Evolutionary conservation across 2,329 filamentous ascomycete genomes (phyloP).

Genomic region (Neopestalotiopsis clavispora): DNA sequence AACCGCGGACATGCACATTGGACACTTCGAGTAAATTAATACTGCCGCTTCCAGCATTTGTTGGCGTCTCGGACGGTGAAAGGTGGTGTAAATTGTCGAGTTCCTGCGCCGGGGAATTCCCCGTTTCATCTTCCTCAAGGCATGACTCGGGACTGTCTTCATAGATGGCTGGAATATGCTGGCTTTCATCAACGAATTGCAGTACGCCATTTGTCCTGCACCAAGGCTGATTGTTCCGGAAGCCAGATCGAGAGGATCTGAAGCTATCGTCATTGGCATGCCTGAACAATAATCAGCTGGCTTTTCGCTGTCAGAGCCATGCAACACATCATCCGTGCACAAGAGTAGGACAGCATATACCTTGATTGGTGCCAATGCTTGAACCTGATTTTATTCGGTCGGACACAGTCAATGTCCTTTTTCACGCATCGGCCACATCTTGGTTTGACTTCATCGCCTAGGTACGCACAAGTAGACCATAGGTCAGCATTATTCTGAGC

Average conservation of each 20-base stretch:
- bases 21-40: too few relatives aligned
- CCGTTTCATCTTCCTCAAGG: not conserved
- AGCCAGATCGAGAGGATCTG: not conserved
- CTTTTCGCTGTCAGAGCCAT: not conserved
- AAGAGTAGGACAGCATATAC: not conserved
- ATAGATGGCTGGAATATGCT: not conserved
- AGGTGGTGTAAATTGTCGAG: not conserved
- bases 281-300: not conserved
- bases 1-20: too few relatives aligned
- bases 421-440: not conserved
- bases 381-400: not conserved
- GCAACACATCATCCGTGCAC: not conserved
- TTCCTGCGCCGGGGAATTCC: not conserved
- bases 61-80: not conserved
- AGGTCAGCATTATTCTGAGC: too few relatives aligned
- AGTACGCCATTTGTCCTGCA: not conserved
- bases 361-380: not conserved
- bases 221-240: not conserved
- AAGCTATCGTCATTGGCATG: not conserved
- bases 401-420: not conserved
- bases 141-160: not conserved
- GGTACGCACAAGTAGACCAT: not conserved
- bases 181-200: not conserved
- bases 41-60: too few relatives aligned
- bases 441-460: not conserved